These are phyloP conservation scores for Coniochaeta sp. DNA, from an alignment of 2,329 filamentous ascomycete species.

Conservation along the genomic window DNA sequence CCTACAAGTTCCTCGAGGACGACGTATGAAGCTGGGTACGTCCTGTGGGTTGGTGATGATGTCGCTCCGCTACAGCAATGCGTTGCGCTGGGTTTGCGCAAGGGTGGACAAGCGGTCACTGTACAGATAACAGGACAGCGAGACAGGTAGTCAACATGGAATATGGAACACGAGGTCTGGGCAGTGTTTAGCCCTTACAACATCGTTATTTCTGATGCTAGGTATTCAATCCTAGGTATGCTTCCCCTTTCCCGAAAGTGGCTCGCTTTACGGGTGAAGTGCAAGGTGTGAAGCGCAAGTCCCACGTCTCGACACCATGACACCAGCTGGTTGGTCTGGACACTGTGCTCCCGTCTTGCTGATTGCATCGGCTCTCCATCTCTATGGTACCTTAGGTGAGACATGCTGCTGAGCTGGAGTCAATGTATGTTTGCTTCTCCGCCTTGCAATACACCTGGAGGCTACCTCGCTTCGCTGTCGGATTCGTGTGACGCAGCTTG, in stretches of 20 bases:
- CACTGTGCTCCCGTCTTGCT: too few relatives aligned
- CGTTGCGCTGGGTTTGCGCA: not conserved
- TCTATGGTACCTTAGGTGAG: too few relatives aligned
- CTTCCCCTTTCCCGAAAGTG: not conserved
- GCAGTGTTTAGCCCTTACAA: not conserved
- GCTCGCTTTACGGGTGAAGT: too few relatives aligned
- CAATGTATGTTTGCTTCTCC: too few relatives aligned
- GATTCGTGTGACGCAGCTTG: too few relatives aligned
- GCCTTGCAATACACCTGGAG: too few relatives aligned
- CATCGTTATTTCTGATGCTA: not conserved
- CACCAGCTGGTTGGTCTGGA: too few relatives aligned
- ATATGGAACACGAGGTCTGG: not conserved
- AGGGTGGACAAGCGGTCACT: not conserved
- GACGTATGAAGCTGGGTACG: constrained; percentile 49
- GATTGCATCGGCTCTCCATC: too few relatives aligned
- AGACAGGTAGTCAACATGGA: not conserved
- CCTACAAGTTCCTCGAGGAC: constrained; percentile 95
- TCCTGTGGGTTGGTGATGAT: not conserved
- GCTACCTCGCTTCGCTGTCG: too few relatives aligned
- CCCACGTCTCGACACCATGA: too few relatives aligned
- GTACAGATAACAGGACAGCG: not conserved
- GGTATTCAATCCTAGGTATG: not conserved
- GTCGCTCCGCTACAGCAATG: not conserved
- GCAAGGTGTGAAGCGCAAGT: too few relatives aligned
- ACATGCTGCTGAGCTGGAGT: too few relatives aligned